phyloP scores from a whole-genome alignment of 257 asterid genomes.

The Solanum chiquidenum region DNA sequence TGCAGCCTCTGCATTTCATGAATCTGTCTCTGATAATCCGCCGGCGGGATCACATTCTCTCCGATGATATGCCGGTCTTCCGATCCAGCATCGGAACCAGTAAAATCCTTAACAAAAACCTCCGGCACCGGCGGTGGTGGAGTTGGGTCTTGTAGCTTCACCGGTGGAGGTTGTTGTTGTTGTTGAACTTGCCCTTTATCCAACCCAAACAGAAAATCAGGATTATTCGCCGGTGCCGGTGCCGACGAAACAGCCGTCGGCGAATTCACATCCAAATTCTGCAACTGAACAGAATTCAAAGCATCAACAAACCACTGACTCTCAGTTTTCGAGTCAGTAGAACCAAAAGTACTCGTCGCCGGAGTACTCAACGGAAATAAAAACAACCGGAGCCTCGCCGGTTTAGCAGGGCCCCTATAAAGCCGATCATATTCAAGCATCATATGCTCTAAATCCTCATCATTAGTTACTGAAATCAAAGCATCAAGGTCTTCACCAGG shows the following conservation, averaged over 20 bases:
- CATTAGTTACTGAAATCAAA: slow-evolving; percentile 44
- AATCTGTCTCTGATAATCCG: slow-evolving; percentile 23
- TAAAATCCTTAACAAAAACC: slow-evolving; percentile 1
- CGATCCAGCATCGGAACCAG: neutral
- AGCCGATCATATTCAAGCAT: slow-evolving; percentile 52
- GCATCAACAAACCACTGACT: slow-evolving; percentile 35
- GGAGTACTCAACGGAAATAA: slow-evolving; percentile 20
- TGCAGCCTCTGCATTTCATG: slow-evolving; percentile 24
- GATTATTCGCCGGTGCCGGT: neutral
- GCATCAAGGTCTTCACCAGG: slow-evolving; percentile 61
- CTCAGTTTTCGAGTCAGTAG: slow-evolving; percentile 20
- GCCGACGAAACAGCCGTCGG: slow-evolving; percentile 1
- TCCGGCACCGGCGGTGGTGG: slow-evolving; percentile 1
- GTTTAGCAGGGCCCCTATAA: slow-evolving; percentile 18
- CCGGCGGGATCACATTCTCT: slow-evolving; percentile 9
- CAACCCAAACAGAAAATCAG: slow-evolving; percentile 28
- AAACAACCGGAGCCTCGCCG: slow-evolving; percentile 40
- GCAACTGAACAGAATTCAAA: slow-evolving; percentile 25
- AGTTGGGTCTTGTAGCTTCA: slow-evolving; percentile 10
- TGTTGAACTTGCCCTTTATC: slow-evolving; percentile 11
- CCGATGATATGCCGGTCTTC: slow-evolving; percentile 15
- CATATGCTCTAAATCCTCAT: slow-evolving; percentile 59
- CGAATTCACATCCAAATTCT: slow-evolving; percentile 14
- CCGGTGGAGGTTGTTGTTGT: neutral
- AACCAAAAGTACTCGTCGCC: slow-evolving; percentile 16